These are phyloP conservation scores for Daldinia eschscholtzii DNA, from an alignment of 2,329 filamentous ascomycete genomes.

Conservation along the genomic window DNA sequence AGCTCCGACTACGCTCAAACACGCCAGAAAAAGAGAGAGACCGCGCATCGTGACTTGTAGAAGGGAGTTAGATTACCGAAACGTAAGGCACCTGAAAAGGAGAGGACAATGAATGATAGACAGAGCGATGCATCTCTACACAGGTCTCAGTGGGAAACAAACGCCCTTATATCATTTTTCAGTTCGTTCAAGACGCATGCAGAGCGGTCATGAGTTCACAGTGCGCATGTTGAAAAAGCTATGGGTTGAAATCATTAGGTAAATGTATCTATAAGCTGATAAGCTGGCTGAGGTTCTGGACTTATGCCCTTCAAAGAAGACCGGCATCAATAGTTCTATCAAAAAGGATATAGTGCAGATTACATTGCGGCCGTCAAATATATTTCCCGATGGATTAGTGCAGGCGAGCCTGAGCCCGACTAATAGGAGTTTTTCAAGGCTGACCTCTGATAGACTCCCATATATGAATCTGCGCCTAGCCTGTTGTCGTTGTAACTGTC, in stretches of 20 bases:
- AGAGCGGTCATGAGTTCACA: too few species aligned
- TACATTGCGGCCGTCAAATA: not conserved
- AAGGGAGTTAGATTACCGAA: not conserved
- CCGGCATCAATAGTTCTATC: slow-evolving; percentile 31
- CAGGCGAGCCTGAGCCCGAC: not conserved
- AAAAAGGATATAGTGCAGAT: slow-evolving; percentile 9
- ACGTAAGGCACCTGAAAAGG: not conserved
- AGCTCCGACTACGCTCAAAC: slow-evolving; percentile 35
- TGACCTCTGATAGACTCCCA: slow-evolving; percentile 1
- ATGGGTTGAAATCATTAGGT: too few species aligned
- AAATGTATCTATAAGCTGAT: too few species aligned
- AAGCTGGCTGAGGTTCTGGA: not conserved
- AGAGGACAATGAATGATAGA: not conserved
- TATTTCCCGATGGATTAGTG: slow-evolving; percentile 8
- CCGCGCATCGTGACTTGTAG: slow-evolving; percentile 22
- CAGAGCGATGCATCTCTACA: not conserved
- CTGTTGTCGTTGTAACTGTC: slow-evolving; percentile 7
- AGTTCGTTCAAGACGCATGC: not conserved
- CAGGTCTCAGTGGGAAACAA: not conserved
- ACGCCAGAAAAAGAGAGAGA: slow-evolving; percentile 15
- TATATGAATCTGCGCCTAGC: slow-evolving; percentile 12
- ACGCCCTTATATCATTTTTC: slow-evolving; percentile 1
- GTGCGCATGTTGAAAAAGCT: too few species aligned
- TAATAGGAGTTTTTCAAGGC: slow-evolving; percentile 15
- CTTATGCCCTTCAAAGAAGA: slow-evolving; percentile 16